phyloP scores from a whole-genome alignment of 2,329 filamentous ascomycete species.

The Graphium sp. region DNA sequence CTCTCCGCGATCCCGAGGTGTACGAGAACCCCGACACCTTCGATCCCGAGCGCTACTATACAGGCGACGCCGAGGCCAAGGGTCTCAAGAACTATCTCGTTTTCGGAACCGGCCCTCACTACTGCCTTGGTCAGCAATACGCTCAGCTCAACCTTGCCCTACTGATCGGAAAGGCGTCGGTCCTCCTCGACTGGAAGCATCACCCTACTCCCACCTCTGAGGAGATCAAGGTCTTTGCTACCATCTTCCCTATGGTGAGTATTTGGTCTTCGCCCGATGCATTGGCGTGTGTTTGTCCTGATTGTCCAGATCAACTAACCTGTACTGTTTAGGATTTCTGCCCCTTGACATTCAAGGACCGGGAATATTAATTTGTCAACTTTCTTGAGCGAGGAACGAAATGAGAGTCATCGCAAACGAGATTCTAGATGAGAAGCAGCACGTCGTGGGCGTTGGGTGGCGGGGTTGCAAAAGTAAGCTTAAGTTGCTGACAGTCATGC shows the following conservation, averaged over 20 bases:
- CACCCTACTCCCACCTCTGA: constrained; percentile 70
- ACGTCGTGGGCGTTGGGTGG: too few relatives aligned
- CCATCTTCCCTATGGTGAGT: constrained; percentile 88
- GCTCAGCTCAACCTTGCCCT: constrained; percentile 77
- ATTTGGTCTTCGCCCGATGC: too few relatives aligned
- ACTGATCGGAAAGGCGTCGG: constrained; percentile 78
- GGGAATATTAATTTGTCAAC: constrained; percentile 29
- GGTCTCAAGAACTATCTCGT: constrained; percentile 90
- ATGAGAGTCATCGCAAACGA: too few relatives aligned
- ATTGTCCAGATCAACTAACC: too few relatives aligned
- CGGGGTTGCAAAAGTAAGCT: too few relatives aligned
- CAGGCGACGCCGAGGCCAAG: constrained; percentile 72
- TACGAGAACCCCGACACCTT: constrained; percentile 82
- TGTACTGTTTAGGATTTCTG: constrained; percentile 52
- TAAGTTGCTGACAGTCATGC: too few relatives aligned
- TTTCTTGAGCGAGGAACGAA: too few relatives aligned
- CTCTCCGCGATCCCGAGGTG: constrained; percentile 81
- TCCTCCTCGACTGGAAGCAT: constrained; percentile 82
- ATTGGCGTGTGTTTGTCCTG: too few relatives aligned
- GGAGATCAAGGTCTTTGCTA: constrained; percentile 96
- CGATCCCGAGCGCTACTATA: constrained; percentile 83
- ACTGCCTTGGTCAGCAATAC: constrained; percentile 89
- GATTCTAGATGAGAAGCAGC: too few relatives aligned
- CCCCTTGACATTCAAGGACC: constrained; percentile 52
- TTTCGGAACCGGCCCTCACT: constrained; percentile 89